Evolutionary conservation across 805 yeast genomes (phyloP).

Genomic region (Hanseniaspora lachancei): DNA sequence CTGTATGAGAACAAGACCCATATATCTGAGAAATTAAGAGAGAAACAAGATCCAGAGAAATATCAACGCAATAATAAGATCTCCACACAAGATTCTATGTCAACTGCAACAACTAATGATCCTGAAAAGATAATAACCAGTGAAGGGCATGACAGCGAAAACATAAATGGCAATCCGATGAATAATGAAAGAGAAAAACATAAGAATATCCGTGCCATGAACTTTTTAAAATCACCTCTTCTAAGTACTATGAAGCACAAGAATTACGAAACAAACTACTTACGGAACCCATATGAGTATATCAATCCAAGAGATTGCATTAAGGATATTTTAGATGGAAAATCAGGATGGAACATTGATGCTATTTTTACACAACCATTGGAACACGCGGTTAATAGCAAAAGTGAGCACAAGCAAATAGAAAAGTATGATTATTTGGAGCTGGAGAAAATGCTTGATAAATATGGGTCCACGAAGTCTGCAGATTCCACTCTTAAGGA

Average conservation of each 20-base stretch:
- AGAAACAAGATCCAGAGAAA: neutral
- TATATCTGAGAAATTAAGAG: neutral
- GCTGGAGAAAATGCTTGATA: neutral
- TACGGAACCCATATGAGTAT: conserved; percentile 11
- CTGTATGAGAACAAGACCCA: conserved; percentile 1
- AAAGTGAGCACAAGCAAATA: neutral
- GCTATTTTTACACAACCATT: conserved; percentile 25
- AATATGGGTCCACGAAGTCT: neutral
- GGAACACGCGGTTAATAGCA: neutral
- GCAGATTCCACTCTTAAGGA: neutral
- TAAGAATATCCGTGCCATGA: neutral
- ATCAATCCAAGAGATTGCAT: conserved; percentile 54
- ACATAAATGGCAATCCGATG: neutral
- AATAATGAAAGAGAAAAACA: neutral
- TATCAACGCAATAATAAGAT: neutral
- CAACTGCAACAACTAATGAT: neutral
- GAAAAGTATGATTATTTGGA: neutral
- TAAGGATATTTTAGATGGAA: conserved; percentile 60
- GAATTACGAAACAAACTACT: neutral
- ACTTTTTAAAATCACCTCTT: neutral
- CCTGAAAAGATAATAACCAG: neutral
- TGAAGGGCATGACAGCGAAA: neutral
- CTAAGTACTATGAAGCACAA: conserved; percentile 2
- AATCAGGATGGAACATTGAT: conserved; percentile 49
- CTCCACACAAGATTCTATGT: neutral